Base-by-base conservation (phyloP, 2,329 filamentous ascomycete genomes). In the Xylariaceae sp. region DNA sequence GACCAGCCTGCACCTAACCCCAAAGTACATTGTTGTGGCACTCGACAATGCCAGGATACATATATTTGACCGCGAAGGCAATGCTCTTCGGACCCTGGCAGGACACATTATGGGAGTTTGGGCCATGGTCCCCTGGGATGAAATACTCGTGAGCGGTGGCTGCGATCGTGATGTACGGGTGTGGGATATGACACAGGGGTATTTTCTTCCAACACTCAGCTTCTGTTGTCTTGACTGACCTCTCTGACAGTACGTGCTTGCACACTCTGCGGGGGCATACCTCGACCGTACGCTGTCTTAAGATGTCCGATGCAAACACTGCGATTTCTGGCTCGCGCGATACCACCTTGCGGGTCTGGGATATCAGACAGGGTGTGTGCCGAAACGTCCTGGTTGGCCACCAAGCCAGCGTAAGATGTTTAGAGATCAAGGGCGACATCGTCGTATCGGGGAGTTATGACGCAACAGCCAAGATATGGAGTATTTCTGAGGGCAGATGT, bases 71-170 rank as follows among this genome's bases (percentile, higher is more conserved):
- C 89, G 87, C 1, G 78, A 92, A 46, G 92, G 92, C 21, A 80
- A 88, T 47, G 79, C 87, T 44, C 80, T 94, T 49, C 86, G 88
- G 56, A 94, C 87, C 3, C 65, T 98, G 18, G 83, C 92, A 53
- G 92, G 92, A 9, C 92, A 98, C 63, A 85, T 96, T 28, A 98
- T 98, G 92, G 92, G 92, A 25, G 92, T 98, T 14, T 98, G 92
- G 92, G 92, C 92, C 31, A 96, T 98, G 90, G 88, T 98, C 16
- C 92, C 92, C 5, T 95, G 89, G 85, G 90, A 86, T 39, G 90
- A 98, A 57, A 83, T 86, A 33, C 71, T 98, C 40, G 92, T 98
- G 39, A 95, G 88, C 50, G 92, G 92, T 50, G 92, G 92, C 5
- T 98, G 92, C 57, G 92, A 98, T 63, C 77, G 92, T 40, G 92